These are phyloP conservation scores for Leucogyrophana mollusca DNA, from an alignment of 768 basidiomycete genomes.

Conservation along the genomic window DNA sequence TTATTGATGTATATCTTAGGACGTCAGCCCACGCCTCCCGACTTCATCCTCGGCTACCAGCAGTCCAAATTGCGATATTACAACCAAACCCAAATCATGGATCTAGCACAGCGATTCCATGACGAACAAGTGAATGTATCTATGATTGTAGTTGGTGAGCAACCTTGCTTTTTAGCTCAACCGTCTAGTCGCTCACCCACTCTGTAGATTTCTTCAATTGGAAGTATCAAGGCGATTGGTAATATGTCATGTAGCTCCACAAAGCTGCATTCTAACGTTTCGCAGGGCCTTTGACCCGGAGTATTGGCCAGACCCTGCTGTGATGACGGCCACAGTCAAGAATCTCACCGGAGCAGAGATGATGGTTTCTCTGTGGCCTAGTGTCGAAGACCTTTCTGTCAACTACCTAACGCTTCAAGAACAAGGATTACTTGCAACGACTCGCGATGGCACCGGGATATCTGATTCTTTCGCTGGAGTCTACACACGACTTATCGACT, in stretches of 20 bases:
- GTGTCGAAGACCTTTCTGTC: constrained; percentile 35
- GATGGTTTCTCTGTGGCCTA: constrained; percentile 40
- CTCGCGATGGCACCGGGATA: constrained; percentile 34
- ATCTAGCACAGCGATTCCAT: constrained; percentile 35
- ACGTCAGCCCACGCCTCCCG: constrained; percentile 36
- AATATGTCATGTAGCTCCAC: neutral
- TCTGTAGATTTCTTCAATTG: constrained; percentile 35
- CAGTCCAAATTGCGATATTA: constrained; percentile 38
- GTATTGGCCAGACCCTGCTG: constrained; percentile 33
- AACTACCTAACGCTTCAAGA: constrained; percentile 32
- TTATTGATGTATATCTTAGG: constrained; percentile 13
- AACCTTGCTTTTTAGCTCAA: neutral
- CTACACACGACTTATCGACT: constrained; percentile 35
- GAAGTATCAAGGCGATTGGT: constrained; percentile 40
- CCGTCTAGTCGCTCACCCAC: no score
- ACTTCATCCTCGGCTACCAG: constrained; percentile 35
- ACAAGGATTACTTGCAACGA: constrained; percentile 31
- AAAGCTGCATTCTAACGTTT: no score
- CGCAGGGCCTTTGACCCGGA: constrained; percentile 34
- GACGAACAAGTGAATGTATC: constrained; percentile 36
- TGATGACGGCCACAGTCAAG: constrained; percentile 34
- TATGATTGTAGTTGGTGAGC: constrained; percentile 32
- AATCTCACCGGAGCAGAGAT: constrained; percentile 35
- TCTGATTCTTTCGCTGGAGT: constrained; percentile 35
- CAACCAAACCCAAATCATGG: constrained; percentile 33